Base-by-base conservation (phyloP, 169 alveolate species). In the Plasmodium falciparum region DNA sequence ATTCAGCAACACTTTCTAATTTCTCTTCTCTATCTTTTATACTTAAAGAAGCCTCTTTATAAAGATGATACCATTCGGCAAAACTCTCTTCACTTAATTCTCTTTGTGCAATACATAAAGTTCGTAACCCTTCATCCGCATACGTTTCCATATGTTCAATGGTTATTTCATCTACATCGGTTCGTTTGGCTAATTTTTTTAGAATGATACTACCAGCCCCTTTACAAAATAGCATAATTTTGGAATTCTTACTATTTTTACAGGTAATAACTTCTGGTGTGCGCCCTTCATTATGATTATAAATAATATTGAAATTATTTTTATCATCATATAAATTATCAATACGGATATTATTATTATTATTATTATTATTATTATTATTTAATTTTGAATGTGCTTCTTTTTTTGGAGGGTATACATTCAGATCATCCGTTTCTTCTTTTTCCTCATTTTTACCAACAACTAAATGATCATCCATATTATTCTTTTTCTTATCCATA, bases 141-240 rank as follows among this genome's bases (percentile, higher is more conserved):
- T 91, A 95, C 62, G 94, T 93, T 80, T 95, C 95, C 89, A 95
- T 83, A 88, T 95, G 93, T 22, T 83, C 73, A 13, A 90, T 73
- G 3, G 95, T 93, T n/a, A 89, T 59, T 0, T 71, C 89, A 61
- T 94, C 97, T 61, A 92, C 62, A 6, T 90, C 93, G 0, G 88
- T 83, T 13, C 72, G 63, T 7, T 88, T 54, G 24, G 88, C 90
- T 47, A 96, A 85, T 47, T 95, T 93, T 22, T 94, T 94, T 49
- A 96, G 6, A 95, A 98, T 97, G 3, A 96, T 97, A 17, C 97
- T 93, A 88, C 98, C 99, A 45, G 99, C 99, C 8, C 99, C 99
- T 89, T 98, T 98, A 39, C 96, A 92, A 83, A 95, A 95, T 15
- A 97, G 90, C 71, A 94, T 91, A 13, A 95, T 90, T 67, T 80